Conservation (phyloP, 169 alveolate genomes). For the Eimeria tenella region DNA sequence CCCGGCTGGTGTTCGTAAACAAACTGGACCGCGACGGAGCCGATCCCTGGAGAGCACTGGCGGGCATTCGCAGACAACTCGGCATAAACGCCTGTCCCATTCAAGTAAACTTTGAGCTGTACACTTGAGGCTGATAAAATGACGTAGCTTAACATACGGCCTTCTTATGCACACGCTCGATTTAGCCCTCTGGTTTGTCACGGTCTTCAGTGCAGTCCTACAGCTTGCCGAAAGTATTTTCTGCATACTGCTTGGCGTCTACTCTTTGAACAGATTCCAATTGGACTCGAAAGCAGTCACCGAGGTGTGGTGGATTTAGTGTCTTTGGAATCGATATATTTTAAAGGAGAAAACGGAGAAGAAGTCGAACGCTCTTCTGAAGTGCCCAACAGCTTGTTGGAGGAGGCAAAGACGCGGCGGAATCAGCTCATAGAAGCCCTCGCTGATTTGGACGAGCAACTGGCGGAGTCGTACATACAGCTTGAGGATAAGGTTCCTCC, state of each 20-base stretch:
- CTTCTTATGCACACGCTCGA: too few species aligned
- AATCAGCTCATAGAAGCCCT: conserved; percentile 88
- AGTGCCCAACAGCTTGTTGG: conserved; percentile 87
- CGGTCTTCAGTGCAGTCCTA: too few species aligned
- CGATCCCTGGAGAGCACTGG: conserved; percentile 92
- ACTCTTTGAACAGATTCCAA: conserved; percentile 85
- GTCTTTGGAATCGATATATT: conserved; percentile 88
- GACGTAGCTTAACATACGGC: too few species aligned
- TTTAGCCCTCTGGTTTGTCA: too few species aligned
- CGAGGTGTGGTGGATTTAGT: conserved; percentile 94
- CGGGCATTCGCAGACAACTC: conserved; percentile 91
- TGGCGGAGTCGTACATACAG: conserved; percentile 93
- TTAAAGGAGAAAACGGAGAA: conserved; percentile 93
- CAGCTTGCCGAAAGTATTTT: too few species aligned
- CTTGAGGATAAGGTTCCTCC: conserved; percentile 28
- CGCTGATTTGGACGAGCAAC: conserved; percentile 95
- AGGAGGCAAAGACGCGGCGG: conserved; percentile 80
- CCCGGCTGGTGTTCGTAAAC: conserved; percentile 95
- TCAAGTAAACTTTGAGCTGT: conserved; percentile 79
- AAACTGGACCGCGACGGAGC: conserved; percentile 98
- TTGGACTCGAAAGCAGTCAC: conserved; percentile 89
- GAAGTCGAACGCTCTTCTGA: conserved; percentile 82
- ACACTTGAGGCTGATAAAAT: background rate
- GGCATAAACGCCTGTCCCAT: conserved; percentile 89
- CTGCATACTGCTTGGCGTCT: too few species aligned